Base-by-base conservation (phyloP, 1,139 yeast species). In the Yamadazyma sp. region DNA sequence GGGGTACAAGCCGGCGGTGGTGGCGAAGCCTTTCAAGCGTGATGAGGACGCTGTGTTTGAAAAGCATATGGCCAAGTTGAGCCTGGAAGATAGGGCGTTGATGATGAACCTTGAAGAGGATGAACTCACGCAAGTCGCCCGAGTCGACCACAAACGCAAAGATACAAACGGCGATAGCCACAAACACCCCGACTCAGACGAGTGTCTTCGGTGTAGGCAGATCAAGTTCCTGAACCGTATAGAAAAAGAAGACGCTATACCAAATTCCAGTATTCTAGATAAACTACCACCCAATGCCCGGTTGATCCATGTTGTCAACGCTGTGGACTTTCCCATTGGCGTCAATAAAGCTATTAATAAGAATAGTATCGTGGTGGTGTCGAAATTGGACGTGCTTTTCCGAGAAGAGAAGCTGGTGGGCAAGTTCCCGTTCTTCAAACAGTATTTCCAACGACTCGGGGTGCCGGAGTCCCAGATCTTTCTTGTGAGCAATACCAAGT, bases 261-360 rank as follows among this genome's bases (percentile, higher is more conserved):
- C 62, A 64, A 6, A 62, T 62, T 4, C 59, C 59, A 68, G 6
- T 56, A 62, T 3, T 56, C 61, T 4, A 61, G 79, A 2, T 42
- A 79, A 47, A 50, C 59, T 4, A 43, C 49, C 3, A 65, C 88
- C 3, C 54, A 52, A 62, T 22, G 77, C 80, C 1, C 69, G 72
- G 24, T 51, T 86, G 2, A 72, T 82, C 2, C 81, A 83, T 51
- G 77, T 86, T 1, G 67, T 82, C 11, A 80, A 82, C 34, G 80
- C 83, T 0, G 59, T 70, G 20, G 95, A 86, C 48, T 86, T 86
- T 52, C 96, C 96, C 2, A 62, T 82, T 37, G 73, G 80, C 6
- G 58, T 78, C 13, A 65, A 39, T 56, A 57, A 38, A 53, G 72
- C 26, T 45, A 61, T 6, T 61, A 72, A 1, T 45, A 59, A 15